Evolutionary conservation across 1,284 basidiomycete genomes (phyloP).

Genomic region (Trametes pubescens): DNA sequence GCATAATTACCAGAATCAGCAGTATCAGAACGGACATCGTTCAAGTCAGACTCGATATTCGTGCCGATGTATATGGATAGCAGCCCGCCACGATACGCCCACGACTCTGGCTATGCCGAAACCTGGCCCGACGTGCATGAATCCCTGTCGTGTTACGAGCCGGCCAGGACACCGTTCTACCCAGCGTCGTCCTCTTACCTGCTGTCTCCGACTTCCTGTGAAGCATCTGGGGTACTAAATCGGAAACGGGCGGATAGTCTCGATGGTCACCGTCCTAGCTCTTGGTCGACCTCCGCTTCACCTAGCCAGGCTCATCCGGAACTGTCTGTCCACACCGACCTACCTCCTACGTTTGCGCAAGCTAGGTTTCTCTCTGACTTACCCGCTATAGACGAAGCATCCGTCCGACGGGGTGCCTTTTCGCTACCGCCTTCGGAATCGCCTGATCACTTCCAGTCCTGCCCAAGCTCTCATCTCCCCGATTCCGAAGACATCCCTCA

Average conservation of each 20-base stretch:
- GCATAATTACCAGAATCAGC: not conserved
- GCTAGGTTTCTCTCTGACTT: constrained; percentile 21
- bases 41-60: constrained; percentile 28
- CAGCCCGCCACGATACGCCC: constrained; percentile 20
- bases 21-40: not conserved
- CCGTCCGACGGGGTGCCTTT: not conserved
- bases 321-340: not conserved
- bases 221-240: not conserved
- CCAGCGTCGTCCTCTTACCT: not conserved
- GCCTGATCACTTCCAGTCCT: constrained; percentile 16
- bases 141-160: not conserved
- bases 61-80: constrained; percentile 38
- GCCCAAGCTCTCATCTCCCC: not conserved
- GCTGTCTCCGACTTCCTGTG: not conserved
- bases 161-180: constrained; percentile 31
- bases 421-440: constrained; percentile 17
- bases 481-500: constrained; percentile 26
- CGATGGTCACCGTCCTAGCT: not conserved
- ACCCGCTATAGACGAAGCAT: not conserved
- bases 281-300: not conserved
- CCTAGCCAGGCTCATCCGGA: not conserved
- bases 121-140: not conserved
- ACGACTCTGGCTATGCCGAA: constrained; percentile 33
- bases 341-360: not conserved
- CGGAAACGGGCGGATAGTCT: not conserved